phyloP scores from a whole-genome alignment of 2,329 filamentous ascomycete species.

The Akanthomyces dipterigenus region DNA sequence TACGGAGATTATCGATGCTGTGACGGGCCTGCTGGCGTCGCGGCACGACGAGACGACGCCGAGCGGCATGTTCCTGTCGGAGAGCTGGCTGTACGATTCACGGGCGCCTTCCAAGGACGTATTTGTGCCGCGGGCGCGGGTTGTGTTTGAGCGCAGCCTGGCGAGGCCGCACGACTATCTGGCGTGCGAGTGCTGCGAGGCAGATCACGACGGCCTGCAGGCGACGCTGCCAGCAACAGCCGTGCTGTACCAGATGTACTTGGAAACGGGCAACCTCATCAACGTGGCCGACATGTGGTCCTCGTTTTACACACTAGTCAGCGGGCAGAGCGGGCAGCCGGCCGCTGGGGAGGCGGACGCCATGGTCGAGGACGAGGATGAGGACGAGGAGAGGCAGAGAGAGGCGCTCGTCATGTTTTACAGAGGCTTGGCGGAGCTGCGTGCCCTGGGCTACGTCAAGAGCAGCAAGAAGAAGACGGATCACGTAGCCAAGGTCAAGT shows the following conservation, averaged over 20 bases:
- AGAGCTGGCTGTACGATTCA: slow-evolving; percentile 71
- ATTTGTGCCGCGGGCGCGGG: slow-evolving; percentile 66
- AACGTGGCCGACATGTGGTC: slow-evolving; percentile 76
- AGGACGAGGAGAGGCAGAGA: slow-evolving; percentile 44
- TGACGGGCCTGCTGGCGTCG: slow-evolving; percentile 21
- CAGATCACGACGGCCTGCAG: slow-evolving; percentile 41
- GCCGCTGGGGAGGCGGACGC: slow-evolving; percentile 26
- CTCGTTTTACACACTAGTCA: slow-evolving; percentile 62
- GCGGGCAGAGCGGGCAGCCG: slow-evolving; percentile 34
- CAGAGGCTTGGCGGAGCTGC: slow-evolving; percentile 74
- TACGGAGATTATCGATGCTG: slow-evolving; percentile 55
- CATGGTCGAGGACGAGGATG: slow-evolving; percentile 24
- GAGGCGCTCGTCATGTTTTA: slow-evolving; percentile 73
- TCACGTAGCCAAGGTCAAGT: slow-evolving; percentile 85
- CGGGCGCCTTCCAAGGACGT: slow-evolving; percentile 64
- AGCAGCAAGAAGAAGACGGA: slow-evolving; percentile 85
- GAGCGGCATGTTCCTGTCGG: slow-evolving; percentile 53
- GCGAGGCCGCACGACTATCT: slow-evolving; percentile 71
- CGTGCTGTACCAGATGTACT: slow-evolving; percentile 71
- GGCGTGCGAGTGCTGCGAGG: slow-evolving; percentile 59
- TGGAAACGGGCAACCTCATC: slow-evolving; percentile 69
- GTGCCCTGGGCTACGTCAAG: slow-evolving; percentile 80
- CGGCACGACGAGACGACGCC: slow-evolving; percentile 20
- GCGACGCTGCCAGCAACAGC: slow-evolving; percentile 62
- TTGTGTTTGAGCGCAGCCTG: slow-evolving; percentile 64